Evolutionary conservation across 306 rosid species (phyloP), one percentile per base, ranked within the genome.

Genomic region (Sesbania bispinosa): DNA sequence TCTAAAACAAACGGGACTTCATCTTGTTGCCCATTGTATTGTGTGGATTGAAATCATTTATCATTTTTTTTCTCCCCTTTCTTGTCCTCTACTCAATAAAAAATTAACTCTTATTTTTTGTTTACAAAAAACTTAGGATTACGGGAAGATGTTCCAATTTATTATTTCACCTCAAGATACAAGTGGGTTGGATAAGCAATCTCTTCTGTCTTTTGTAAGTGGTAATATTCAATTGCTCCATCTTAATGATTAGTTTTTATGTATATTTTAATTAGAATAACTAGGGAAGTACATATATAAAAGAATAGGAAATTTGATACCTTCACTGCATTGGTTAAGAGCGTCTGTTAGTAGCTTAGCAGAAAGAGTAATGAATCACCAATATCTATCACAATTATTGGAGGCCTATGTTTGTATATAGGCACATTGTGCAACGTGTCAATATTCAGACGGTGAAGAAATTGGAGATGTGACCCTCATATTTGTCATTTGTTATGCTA

Each of bases 401-500:
- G 0, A 76, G 32, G 6, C 60, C 1, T 26, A 11, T 1, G 15
- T 72, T 24, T 7, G 10, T 7, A 10, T 4, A 0, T 5, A 13
- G n/a, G 2, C 0, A 11, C 26, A 38, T 20, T 35, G n/a, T n/a
- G 42, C 13, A 62, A 67, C 80, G 75, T 67, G 75, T 67, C 75
- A 4, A 67, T 0, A 4, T 67, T 58, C 26, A 57, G 18, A 33
- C 16, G 75, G 62, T 35, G 52, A 30, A 63, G 16, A 64, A 53
- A 16, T 39, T 27, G 27, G 2, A 58, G 75, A 33, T 67, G 69
- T 75, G 73, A 43, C 74, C 38, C 16, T 72, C 41, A 62, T 45
- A 29, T 55, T 75, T 66, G 67, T 75, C 61, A 0, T 66, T 27
- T 5, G 19, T 7, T 19, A 32, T 67, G 20, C 46, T 35, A 29